Evolutionary conservation across 768 basidiomycete species (phyloP).

Genomic region (Obba rivulosa): DNA sequence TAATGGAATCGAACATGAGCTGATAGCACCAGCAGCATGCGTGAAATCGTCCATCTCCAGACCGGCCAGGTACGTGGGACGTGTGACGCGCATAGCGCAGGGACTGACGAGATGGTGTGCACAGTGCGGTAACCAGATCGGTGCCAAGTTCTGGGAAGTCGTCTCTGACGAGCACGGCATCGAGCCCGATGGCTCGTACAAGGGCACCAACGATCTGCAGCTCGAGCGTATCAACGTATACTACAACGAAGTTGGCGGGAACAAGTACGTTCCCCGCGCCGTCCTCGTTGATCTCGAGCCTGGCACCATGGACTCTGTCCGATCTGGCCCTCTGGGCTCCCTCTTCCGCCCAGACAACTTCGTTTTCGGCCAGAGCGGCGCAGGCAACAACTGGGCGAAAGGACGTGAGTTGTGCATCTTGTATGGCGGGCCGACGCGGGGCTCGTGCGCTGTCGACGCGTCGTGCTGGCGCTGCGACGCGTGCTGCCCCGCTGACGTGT

Average conservation of each 20-base stretch:
- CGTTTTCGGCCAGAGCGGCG: slow-evolving; percentile 96
- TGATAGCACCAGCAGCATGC: slow-evolving; percentile 58
- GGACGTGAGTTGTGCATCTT: slow-evolving; percentile 67
- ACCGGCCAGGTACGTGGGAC: slow-evolving; percentile 80
- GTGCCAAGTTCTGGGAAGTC: slow-evolving; percentile 97
- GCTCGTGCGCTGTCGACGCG: neutral
- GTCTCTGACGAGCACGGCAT: slow-evolving; percentile 98
- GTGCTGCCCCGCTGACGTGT: neutral
- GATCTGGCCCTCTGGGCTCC: slow-evolving; percentile 81
- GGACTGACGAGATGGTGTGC: slow-evolving; percentile 25
- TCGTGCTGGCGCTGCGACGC: slow-evolving; percentile 1
- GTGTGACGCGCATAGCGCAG: neutral
- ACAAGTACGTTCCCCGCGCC: slow-evolving; percentile 98
- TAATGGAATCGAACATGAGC: slow-evolving; percentile 4
- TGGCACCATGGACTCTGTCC: slow-evolving; percentile 92
- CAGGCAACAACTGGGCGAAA: slow-evolving; percentile 99
- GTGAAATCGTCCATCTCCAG: slow-evolving; percentile 99
- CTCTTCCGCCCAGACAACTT: slow-evolving; percentile 99
- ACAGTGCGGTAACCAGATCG: slow-evolving; percentile 99
- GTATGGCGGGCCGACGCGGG: neutral
- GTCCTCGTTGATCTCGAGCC: slow-evolving; percentile 98
- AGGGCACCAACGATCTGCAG: slow-evolving; percentile 91
- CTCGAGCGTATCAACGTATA: slow-evolving; percentile 97
- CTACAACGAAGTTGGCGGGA: slow-evolving; percentile 92
- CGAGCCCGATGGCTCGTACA: slow-evolving; percentile 88